Conservation (phyloP, 345 rosid genomes). For the Moricandia moricandioides region DNA sequence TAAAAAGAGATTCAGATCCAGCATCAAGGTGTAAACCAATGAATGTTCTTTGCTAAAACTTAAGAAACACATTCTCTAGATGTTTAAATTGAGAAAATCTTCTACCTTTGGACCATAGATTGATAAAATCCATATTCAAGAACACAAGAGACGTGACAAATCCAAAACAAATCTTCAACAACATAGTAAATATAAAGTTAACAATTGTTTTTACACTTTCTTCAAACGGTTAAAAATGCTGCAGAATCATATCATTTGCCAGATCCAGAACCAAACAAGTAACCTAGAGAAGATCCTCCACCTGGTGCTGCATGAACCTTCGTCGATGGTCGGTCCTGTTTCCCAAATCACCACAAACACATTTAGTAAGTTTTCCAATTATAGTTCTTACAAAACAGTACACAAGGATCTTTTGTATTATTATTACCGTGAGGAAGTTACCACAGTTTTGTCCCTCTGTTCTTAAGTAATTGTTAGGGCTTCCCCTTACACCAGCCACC, state of each 20-base stretch:
- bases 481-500: constrained; percentile 70
- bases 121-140: neutral
- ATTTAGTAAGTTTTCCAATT: neutral
- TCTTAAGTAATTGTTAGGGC: constrained; percentile 67
- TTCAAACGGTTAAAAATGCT: neutral
- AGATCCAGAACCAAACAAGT: constrained; percentile 47
- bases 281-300: constrained; percentile 54
- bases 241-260: constrained; percentile 6
- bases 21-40: neutral
- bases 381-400: neutral
- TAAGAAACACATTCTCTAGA: neutral
- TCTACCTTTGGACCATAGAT: neutral
- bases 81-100: neutral
- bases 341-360: neutral
- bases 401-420: neutral
- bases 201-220: constrained; percentile 16
- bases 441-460: constrained; percentile 84
- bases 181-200: constrained; percentile 7
- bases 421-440: constrained; percentile 72
- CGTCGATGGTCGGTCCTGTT: constrained; percentile 57
- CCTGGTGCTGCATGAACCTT: constrained; percentile 61
- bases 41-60: neutral
- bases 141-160: neutral
- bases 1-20: neutral
- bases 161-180: constrained; percentile 1